Evolutionary conservation across 2,329 filamentous ascomycete species (phyloP), one percentile per base, ranked within the genome.

Genomic region (Fusarium pseudoanthophilum): DNA sequence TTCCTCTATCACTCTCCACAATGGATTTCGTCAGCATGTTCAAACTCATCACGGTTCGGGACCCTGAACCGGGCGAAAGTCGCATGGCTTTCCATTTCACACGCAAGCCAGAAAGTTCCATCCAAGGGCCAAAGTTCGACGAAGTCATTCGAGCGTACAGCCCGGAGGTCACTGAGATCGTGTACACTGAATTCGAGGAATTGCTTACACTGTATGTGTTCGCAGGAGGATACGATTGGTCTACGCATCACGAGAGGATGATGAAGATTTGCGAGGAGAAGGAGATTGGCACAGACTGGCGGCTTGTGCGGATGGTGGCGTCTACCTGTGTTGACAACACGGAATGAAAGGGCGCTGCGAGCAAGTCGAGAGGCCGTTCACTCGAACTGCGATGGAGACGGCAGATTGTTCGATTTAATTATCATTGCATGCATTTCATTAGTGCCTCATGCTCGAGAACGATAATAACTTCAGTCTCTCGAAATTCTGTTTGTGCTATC

Each of bases 301-400:
- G 20, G 20, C 26, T 48, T 30, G 4, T n/a, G 6, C 10, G 20
- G 9, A 48, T 30, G 14, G 45, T 11, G 10, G 11, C 15, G 14
- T 30, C 26, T 48, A 3, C 20, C 10, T 48, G 45, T 30, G 28
- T 49, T 11, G 46, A 49, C 5, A 48, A 21, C 20, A 48, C 5
- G 4, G 10, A n/a, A 16, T 48, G 14, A 15, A 14, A 6, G 26
- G 26, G 2, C 11, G 26, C 26, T 21, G 15, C 4, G 0, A 3
- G 16, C 4, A 30, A 4, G 5, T 16, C 6, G 9, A 4, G 3
- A 45, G 11, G 7, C 4, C 9, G 9, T 48, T 48, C 13, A 10
- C 1, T 48, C 45, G 6, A 30, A 16, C 15, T 30, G 13, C 3
- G 7, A 48, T 21, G 8, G 9, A 14, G 4, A 20, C 1, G 14